Conservation (phyloP, 2,329 filamentous ascomycete species). For the Neobulgaria alba region DNA sequence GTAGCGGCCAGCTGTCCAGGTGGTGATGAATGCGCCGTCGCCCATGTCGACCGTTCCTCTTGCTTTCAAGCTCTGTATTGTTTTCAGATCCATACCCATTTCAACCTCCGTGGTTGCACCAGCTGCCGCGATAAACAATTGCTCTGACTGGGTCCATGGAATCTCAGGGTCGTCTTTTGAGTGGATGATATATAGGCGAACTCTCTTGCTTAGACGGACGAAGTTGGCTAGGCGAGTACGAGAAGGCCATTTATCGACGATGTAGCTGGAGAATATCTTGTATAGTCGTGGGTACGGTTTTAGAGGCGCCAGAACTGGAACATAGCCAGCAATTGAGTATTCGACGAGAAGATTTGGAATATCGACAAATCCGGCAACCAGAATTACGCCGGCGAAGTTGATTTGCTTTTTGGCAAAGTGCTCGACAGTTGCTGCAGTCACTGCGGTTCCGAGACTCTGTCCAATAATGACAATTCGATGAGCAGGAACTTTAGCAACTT, state of each 20-base stretch:
- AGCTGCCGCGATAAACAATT: conserved; percentile 52
- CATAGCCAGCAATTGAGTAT: conserved; percentile 69
- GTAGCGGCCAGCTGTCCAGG: conserved; percentile 24
- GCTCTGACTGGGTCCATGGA: conserved; percentile 60
- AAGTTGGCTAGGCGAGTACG: conserved; percentile 53
- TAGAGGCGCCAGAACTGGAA: conserved; percentile 74
- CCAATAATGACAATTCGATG: conserved; percentile 72
- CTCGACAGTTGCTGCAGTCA: conserved; percentile 66
- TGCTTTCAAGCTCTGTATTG: conserved; percentile 26
- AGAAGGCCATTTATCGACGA: conserved; percentile 79
- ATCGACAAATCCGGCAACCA: conserved; percentile 72
- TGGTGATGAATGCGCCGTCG: conserved; percentile 27
- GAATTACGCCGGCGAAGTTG: conserved; percentile 70
- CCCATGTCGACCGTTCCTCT: conserved; percentile 26
- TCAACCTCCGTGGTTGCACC: conserved; percentile 38
- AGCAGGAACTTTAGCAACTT: conserved; percentile 54
- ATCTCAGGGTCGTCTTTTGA: conserved; percentile 78
- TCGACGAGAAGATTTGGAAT: conserved; percentile 62
- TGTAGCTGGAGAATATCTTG: conserved; percentile 47
- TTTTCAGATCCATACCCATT: conserved; percentile 13
- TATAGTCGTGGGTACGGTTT: conserved; percentile 56
- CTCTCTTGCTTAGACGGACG: conserved; percentile 40
- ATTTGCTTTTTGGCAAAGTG: conserved; percentile 50
- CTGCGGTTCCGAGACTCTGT: conserved; percentile 82
- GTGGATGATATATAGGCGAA: conserved; percentile 69